Evolutionary conservation across 495 filamentous ascomycete genomes (phyloP), one percentile per base, ranked within the genome.

Genomic region (Xylaria bambusicola): DNA sequence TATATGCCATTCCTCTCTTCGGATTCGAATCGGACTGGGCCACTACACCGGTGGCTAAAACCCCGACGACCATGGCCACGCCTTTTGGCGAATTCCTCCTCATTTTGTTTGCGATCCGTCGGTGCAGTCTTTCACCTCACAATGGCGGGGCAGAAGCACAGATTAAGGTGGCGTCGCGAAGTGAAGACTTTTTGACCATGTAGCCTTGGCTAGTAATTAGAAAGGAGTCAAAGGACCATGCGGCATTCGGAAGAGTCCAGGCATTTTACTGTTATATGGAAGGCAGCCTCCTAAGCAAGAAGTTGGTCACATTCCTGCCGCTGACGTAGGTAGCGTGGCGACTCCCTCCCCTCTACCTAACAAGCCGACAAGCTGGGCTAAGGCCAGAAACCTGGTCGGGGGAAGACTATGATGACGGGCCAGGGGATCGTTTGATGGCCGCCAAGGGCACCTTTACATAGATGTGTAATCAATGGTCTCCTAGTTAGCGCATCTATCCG

Each of bases 1-100:
- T 48, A 26, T 55, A 63, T 38, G 56, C 31, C 29, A 63, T 36
- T 8, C 61, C 61, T 21, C 61, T 57, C 35, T 63, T 63, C 15
- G 61, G 15, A n/a, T 33, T 3, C 29, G 24, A 24, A 6, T 44
- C 21, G 38, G 49, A 20, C n/a, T 51, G 31, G 12, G 56, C 56
- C 15, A 42, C 10, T 17, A 40, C 29, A 27, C 23, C 18, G 54
- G 54, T 38, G 12, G 44, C 29, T 17, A 57, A 27, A n/a, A 49
- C 9, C 17, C 42, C 40, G 26, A 35, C 42, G 20, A 20, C 26
- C 15, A 24, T 27, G 18, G 54, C 41, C 17, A 29, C 24, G 7
- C 20, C 12, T 10, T 23, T 47, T 2, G 54, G 29, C 5, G 36
- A 1, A 35, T 20, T 36, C 12, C 33, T 2, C 29, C 20, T 35